Percentiles rank a stretch among this genome's conserved stretches.
Conservation (phyloP, 1,139 yeast species). For the Yamadazyma membranifaciens region DNA sequence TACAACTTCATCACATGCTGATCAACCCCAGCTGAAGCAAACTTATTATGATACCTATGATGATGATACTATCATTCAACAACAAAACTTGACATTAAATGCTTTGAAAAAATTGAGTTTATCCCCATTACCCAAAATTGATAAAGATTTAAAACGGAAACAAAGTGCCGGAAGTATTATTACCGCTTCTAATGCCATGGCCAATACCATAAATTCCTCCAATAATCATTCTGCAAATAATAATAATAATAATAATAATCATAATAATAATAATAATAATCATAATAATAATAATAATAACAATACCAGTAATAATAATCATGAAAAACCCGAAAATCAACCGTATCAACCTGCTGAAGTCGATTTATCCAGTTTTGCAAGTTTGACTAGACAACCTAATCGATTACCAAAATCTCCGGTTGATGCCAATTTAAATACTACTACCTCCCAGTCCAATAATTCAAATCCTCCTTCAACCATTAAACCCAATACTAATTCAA, state of each 20-base stretch:
- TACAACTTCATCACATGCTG: not conserved
- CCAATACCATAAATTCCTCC: slow-evolving; percentile 3
- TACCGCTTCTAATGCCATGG: not conserved
- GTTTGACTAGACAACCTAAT: slow-evolving; percentile 47
- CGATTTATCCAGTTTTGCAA: slow-evolving; percentile 48
- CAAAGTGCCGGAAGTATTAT: slow-evolving; percentile 5
- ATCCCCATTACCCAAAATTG: slow-evolving; percentile 40
- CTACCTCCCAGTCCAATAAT: not conserved
- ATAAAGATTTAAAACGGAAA: slow-evolving; percentile 3
- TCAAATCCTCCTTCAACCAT: slow-evolving; percentile 1
- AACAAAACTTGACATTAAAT: slow-evolving; percentile 42
- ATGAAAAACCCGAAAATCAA: slow-evolving; percentile 15
- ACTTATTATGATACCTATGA: slow-evolving; percentile 28
- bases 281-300: not conserved
- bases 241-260: not conserved
- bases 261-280: not conserved
- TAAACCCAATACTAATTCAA: not conserved
- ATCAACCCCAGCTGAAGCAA: slow-evolving; percentile 2
- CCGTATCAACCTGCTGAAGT: slow-evolving; percentile 58
- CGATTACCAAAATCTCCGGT: not conserved
- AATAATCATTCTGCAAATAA: not conserved
- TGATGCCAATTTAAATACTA: not conserved
- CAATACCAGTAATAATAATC: not conserved
- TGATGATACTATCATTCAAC: slow-evolving; percentile 37
- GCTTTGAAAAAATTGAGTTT: slow-evolving; percentile 47